Evolutionary conservation across 208 protist genomes (phyloP).

Genomic region (Novymonas esmeraldas): DNA sequence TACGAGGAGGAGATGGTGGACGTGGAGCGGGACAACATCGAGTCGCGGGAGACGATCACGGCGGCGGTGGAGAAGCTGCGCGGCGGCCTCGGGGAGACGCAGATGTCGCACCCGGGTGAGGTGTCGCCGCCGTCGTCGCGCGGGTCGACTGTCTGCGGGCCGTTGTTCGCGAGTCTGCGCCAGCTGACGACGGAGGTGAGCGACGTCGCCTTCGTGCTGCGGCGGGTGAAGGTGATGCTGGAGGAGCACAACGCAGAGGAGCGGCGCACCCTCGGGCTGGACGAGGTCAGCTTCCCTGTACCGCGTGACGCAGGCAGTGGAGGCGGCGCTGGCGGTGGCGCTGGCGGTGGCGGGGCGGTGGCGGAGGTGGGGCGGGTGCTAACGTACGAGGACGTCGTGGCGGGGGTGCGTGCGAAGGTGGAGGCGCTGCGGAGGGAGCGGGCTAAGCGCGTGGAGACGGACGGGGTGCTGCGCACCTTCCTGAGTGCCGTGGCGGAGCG

Average conservation of each 20-base stretch:
- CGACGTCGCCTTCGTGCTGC: constrained; percentile 7
- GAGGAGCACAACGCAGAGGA: constrained; percentile 25
- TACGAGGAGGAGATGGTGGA: constrained; percentile 10
- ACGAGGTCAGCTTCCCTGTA: constrained; percentile 12
- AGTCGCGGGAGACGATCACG: constrained; percentile 8
- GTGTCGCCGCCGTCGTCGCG: constrained; percentile 6
- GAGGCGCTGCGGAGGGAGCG: constrained; percentile 21
- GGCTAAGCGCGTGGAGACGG: neutral
- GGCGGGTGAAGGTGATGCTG: constrained; percentile 16
- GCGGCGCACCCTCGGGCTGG: neutral
- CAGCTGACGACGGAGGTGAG: constrained; percentile 17
- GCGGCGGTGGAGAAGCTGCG: constrained; percentile 19
- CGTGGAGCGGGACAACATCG: constrained; percentile 1
- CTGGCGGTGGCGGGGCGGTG: no score
- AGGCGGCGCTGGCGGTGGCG: neutral
- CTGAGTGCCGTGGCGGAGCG: constrained; percentile 1
- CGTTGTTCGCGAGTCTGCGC: constrained; percentile 14
- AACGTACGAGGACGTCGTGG: constrained; percentile 29
- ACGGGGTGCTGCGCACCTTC: constrained; percentile 1
- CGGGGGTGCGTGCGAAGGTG: constrained; percentile 26
- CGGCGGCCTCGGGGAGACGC: constrained; percentile 1
- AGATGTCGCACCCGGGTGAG: neutral
- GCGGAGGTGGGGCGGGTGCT: neutral
- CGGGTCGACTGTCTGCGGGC: constrained; percentile 17
- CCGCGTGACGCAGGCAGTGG: neutral